Percentiles rank a stretch among this genome's conserved stretches.
phyloP scores from a whole-genome alignment of 1,139 yeast genomes.

The Tardiomyces depauwii region DNA sequence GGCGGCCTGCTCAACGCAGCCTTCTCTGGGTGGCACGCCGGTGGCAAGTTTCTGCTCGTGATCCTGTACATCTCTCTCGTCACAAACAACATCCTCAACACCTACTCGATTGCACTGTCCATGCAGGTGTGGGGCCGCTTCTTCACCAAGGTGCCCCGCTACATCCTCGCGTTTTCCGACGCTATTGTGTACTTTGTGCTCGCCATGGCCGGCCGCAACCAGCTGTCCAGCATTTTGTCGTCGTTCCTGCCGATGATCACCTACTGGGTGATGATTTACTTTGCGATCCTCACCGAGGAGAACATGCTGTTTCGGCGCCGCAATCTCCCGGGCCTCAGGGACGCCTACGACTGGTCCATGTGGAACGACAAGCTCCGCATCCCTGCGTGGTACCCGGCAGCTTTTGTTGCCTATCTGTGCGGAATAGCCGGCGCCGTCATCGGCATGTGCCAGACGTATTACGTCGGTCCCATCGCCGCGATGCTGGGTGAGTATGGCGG shows the following conservation, averaged over 20 bases:
- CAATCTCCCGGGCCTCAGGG: constrained; percentile 23
- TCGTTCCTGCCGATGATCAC: constrained; percentile 92
- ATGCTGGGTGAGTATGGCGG: constrained; percentile 61
- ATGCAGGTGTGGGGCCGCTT: constrained; percentile 57
- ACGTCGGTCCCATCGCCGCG: constrained; percentile 54
- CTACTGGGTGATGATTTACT: constrained; percentile 84
- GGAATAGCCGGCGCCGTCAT: constrained; percentile 80
- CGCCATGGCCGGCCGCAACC: constrained; percentile 54
- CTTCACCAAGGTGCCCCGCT: constrained; percentile 62
- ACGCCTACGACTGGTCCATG: not conserved
- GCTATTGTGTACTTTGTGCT: constrained; percentile 53
- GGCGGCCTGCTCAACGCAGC: constrained; percentile 69
- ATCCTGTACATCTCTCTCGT: constrained; percentile 61
- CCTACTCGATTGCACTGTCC: constrained; percentile 76
- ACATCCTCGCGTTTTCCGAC: constrained; percentile 60
- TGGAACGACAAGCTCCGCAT: not conserved
- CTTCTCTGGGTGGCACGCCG: constrained; percentile 65
- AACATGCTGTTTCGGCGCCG: constrained; percentile 58
- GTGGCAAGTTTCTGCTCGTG: constrained; percentile 65
- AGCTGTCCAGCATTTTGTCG: constrained; percentile 65
- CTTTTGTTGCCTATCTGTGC: constrained; percentile 24
- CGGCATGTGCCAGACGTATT: constrained; percentile 86
- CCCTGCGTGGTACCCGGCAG: not conserved
- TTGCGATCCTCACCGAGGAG: constrained; percentile 61
- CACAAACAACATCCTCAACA: constrained; percentile 71